A percentile compares a stretch with the other conserved stretches of the same genome.
phyloP scores from a whole-genome alignment of 495 filamentous ascomycete species.

The Neurospora cerealis region DNA sequence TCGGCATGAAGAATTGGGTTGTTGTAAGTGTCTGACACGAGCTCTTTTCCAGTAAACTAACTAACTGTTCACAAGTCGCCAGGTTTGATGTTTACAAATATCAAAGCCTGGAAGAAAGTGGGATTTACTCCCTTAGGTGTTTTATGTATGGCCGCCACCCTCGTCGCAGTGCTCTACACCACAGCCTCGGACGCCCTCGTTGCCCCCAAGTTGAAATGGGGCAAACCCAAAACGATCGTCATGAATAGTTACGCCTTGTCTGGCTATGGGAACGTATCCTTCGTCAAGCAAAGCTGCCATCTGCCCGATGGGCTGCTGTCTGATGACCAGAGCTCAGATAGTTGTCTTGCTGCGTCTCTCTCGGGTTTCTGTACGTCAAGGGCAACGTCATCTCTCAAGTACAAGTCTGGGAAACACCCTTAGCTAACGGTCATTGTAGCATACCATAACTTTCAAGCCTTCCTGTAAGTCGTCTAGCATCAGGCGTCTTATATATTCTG shows the following conservation, averaged over 20 bases:
- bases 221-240: conserved; percentile 28
- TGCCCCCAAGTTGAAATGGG: conserved; percentile 51
- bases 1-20: conserved; percentile 51
- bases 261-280: conserved; percentile 47
- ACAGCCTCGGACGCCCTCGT: conserved; percentile 65
- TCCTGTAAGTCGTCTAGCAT: conserved; percentile 12
- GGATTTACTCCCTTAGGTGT: conserved; percentile 48
- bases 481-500: not conserved
- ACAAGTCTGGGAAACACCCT: not conserved
- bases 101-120: conserved; percentile 49
- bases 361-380: conserved; percentile 38
- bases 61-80: conserved; percentile 23
- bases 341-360: conserved; percentile 56
- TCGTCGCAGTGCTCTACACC: conserved; percentile 60
- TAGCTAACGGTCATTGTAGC: conserved; percentile 2
- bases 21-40: conserved; percentile 19
- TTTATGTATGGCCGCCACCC: conserved; percentile 46
- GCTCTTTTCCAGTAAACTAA: not conserved
- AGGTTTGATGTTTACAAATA: conserved; percentile 57
- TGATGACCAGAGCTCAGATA: conserved; percentile 33
- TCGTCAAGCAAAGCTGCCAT: conserved; percentile 42
- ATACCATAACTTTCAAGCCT: conserved; percentile 26
- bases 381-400: not conserved
- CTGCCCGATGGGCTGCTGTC: conserved; percentile 41
- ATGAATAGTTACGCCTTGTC: conserved; percentile 48